These are phyloP conservation scores for Babesia ovis DNA, from an alignment of 169 alveolate species.

Conservation along the genomic window DNA sequence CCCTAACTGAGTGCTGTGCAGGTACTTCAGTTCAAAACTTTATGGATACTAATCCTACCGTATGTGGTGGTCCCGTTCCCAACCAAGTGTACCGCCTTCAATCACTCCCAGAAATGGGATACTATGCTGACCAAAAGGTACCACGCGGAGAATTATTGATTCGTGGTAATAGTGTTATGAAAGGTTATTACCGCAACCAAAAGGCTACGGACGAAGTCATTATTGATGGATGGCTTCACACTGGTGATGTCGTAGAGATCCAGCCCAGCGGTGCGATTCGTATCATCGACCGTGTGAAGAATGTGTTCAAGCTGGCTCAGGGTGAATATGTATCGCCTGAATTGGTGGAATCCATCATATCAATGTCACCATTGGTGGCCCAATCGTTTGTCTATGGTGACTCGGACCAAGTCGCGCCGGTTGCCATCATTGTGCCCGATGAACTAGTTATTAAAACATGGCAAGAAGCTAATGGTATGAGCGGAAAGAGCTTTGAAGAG, in stretches of 20 bases:
- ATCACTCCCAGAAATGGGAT: slow-evolving; percentile 92
- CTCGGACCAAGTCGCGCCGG: slow-evolving; percentile 66
- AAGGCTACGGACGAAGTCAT: slow-evolving; percentile 85
- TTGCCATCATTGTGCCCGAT: slow-evolving; percentile 70
- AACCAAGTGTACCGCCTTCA: slow-evolving; percentile 81
- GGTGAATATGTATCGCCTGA: slow-evolving; percentile 97
- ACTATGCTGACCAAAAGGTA: slow-evolving; percentile 77
- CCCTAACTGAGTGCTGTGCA: slow-evolving; percentile 92
- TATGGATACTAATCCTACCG: slow-evolving; percentile 73
- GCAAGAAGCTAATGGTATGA: slow-evolving; percentile 43
- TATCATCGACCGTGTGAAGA: slow-evolving; percentile 92
- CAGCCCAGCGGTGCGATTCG: slow-evolving; percentile 83
- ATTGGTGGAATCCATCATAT: slow-evolving; percentile 81
- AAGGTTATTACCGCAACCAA: slow-evolving; percentile 89
- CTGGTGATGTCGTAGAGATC: slow-evolving; percentile 91
- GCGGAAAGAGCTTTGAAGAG: slow-evolving; percentile 9
- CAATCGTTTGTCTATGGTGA: slow-evolving; percentile 77
- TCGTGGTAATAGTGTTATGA: slow-evolving; percentile 84
- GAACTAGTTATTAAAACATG: slow-evolving; percentile 50
- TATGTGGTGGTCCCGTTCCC: slow-evolving; percentile 88
- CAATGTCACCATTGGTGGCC: slow-evolving; percentile 61
- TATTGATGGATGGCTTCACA: slow-evolving; percentile 89
- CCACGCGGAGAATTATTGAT: slow-evolving; percentile 93
- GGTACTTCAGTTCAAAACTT: slow-evolving; percentile 76
- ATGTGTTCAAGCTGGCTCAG: slow-evolving; percentile 93